Percentiles rank a stretch among this genome's conserved stretches.
Conservation (phyloP, 2,329 filamentous ascomycete species). For the Penicillium crustosum region DNA sequence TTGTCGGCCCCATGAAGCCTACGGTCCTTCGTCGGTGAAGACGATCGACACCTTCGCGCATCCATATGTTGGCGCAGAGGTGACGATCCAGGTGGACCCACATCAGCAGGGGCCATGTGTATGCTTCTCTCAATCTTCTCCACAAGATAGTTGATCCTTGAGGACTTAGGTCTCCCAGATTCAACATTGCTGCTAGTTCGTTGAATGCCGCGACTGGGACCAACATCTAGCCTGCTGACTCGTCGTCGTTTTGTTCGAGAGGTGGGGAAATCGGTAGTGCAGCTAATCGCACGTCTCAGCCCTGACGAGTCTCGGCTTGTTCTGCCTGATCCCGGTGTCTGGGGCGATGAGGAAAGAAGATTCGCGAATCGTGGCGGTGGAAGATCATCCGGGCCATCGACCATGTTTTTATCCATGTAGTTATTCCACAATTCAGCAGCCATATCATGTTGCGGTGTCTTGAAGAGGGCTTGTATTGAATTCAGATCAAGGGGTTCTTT, state of each 20-base stretch:
- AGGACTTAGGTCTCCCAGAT: slow-evolving; percentile 42
- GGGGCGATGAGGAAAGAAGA: slow-evolving; percentile 69
- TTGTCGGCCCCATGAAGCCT: slow-evolving; percentile 5
- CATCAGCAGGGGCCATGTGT: slow-evolving; percentile 33
- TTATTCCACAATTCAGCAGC: slow-evolving; percentile 76
- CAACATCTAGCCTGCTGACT: slow-evolving; percentile 50
- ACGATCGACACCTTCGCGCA: slow-evolving; percentile 31
- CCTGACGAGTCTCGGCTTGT: slow-evolving; percentile 48
- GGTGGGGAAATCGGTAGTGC: slow-evolving; percentile 66
- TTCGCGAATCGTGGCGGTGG: slow-evolving; percentile 61
- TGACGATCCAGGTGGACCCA: slow-evolving; percentile 45
- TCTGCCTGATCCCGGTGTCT: slow-evolving; percentile 54
- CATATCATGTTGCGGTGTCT: slow-evolving; percentile 69
- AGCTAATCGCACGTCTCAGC: slow-evolving; percentile 66
- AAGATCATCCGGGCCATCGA: slow-evolving; percentile 48
- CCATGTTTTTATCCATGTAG: slow-evolving; percentile 58
- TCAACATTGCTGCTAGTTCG: slow-evolving; percentile 43
- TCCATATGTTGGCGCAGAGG: slow-evolving; percentile 41
- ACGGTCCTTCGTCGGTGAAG: slow-evolving; percentile 33
- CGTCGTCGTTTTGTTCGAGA: slow-evolving; percentile 63
- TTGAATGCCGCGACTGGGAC: slow-evolving; percentile 48
- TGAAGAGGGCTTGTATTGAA: slow-evolving; percentile 58
- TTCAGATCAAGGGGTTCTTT: slow-evolving; percentile 57
- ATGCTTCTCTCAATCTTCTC: slow-evolving; percentile 62
- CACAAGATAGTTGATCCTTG: slow-evolving; percentile 58